Base-by-base conservation (phyloP, 345 rosid genomes). In the Melaleuca alternifolia region DNA sequence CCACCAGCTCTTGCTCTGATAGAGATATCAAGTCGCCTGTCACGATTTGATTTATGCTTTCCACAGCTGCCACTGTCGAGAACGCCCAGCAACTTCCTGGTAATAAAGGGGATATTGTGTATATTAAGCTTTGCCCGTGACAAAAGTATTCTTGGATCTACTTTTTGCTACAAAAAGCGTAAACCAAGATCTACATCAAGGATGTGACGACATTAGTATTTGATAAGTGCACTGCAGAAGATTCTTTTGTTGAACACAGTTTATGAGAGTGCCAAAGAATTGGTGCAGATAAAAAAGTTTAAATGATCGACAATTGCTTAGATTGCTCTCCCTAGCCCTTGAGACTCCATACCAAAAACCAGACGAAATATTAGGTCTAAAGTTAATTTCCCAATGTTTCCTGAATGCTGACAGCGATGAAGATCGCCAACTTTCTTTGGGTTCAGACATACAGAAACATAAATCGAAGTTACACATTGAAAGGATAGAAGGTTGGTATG, bases 81-180 rank as follows among this genome's bases (percentile, higher is more conserved):
- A 97, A 97, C 26, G 98, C 99, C 99, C 99, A 95, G 87, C 98
- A 97, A 87, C 99, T 97, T 88, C 99, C 98, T 94, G 94, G 62
- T 53, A 28, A 86, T 10, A 61, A 51, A 44, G 37, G 53, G 79
- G 79, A 33, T 71, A 75, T 30, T 37, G 51, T 44, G 30, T 28
- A 85, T 6, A 37, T 30, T 84, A 11, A 56, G 62, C 85, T n/a
- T 1, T 15, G n/a, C 20, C 53, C 56, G 20, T 0, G 54, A 83
- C 85, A 20, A 50, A 41, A 30, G 37, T 0, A 18, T 12, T 59
- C 5, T n/a, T 12, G 71, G n/a, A n/a, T 59, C 37, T 33, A 59
- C 41, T 41, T 41, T 59, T n/a, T 1, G 6, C 76, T 1, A 28
- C 28, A 30, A 53, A 51, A 33, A 11, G 59, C 57, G 20, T 83